phyloP scores from a whole-genome alignment of 78 protist genomes.

The Dictyostelium capitatum region DNA sequence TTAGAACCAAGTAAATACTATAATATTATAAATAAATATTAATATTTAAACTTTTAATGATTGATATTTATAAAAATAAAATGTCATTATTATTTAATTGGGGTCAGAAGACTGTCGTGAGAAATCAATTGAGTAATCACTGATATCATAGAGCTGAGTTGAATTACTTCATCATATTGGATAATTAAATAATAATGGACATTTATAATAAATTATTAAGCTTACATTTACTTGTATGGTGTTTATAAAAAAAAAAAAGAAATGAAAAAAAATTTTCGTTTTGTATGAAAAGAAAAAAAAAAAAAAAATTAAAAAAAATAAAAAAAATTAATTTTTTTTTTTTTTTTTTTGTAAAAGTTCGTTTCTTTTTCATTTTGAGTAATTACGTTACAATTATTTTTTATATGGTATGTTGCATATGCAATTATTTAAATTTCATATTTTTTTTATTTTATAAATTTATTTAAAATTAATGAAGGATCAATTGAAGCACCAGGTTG shows the following conservation, averaged over 20 bases:
- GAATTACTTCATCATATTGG: conserved; percentile 5
- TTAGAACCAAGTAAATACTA: not conserved
- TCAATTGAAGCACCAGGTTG: conserved; percentile 34
- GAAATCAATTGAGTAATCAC: conserved; percentile 21
- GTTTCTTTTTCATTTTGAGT: too few species aligned
- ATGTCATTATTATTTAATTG: not conserved
- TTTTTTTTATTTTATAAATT: conserved; percentile 18
- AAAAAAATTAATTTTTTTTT: not conserved
- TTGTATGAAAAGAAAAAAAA: not conserved
- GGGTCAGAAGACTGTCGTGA: conserved; percentile 74
- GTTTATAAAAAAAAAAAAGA: not conserved
- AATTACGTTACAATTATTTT: not conserved
- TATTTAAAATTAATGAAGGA: conserved; percentile 22
- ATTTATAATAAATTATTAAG: too few species aligned
- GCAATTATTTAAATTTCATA: not conserved
- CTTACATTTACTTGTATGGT: not conserved
- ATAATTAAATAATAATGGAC: not conserved
- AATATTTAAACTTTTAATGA: not conserved
- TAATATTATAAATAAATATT: too few species aligned
- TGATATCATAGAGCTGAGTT: conserved; percentile 56
- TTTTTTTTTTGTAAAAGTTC: not conserved
- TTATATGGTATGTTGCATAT: too few species aligned
- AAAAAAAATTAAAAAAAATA: conserved; percentile 15
- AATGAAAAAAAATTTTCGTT: not conserved
- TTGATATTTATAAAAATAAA: not conserved